Percentiles rank a stretch among this genome's conserved stretches.
These are phyloP conservation scores for Berberis vulgaris DNA, from an alignment of 164 flowering plant species.

Conservation along the genomic window DNA sequence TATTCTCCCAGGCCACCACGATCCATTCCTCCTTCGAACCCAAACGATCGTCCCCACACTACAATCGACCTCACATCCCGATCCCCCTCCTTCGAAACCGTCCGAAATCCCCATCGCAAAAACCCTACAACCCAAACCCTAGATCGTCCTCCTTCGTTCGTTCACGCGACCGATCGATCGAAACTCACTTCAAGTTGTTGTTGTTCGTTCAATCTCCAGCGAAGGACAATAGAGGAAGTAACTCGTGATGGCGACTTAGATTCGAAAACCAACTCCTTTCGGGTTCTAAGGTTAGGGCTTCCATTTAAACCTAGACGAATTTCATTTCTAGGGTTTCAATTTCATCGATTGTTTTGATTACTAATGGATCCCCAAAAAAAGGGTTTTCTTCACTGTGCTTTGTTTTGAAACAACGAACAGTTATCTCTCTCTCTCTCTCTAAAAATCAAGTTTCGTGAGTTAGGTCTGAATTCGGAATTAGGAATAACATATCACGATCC, in stretches of 20 bases:
- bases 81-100: constrained; percentile 13
- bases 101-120: constrained; percentile 37
- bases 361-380: constrained; percentile 5
- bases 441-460: neutral
- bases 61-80: constrained; percentile 24
- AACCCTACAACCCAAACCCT: constrained; percentile 1
- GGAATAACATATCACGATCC: neutral
- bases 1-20: constrained; percentile 99
- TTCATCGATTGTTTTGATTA: neutral
- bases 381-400: neutral
- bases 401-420: constrained; percentile 9
- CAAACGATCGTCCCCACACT: constrained; percentile 79
- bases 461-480: constrained; percentile 8
- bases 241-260: constrained; percentile 12
- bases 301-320: constrained; percentile 13
- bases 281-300: constrained; percentile 12
- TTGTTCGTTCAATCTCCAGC: constrained; percentile 14
- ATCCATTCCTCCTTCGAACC: constrained; percentile 94
- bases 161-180: neutral
- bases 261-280: constrained; percentile 7
- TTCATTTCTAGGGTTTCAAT: constrained; percentile 15
- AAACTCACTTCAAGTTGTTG: neutral
- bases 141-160: neutral
- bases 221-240: constrained; percentile 5
- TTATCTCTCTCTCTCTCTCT: constrained; percentile 4